phyloP scores from a whole-genome alignment of 306 rosid species.

The Rubus idaeus region DNA sequence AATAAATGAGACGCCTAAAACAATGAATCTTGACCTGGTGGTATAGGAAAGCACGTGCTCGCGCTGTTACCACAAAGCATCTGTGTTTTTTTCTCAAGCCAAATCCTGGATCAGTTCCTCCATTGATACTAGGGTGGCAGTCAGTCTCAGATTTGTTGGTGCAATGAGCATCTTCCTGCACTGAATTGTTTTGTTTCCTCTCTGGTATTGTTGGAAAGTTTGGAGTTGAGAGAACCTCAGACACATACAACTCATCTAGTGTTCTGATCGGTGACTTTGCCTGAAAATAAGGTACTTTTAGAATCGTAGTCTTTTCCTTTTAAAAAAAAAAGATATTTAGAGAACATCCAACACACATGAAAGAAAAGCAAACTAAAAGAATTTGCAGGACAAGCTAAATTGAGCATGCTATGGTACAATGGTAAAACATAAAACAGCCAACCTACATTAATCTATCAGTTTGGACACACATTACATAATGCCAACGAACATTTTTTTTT shows the following conservation, averaged over 20 bases:
- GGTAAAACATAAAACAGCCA: background rate
- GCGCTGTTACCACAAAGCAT: constrained; percentile 75
- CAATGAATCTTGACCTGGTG: constrained; percentile 68
- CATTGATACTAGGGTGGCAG: constrained; percentile 26
- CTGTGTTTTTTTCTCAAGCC: constrained; percentile 68
- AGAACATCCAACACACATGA: background rate
- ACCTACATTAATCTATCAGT: background rate
- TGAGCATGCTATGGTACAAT: constrained; percentile 9
- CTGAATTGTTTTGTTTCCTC: constrained; percentile 39
- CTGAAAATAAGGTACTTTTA: constrained; percentile 42
- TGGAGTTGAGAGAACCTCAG: constrained; percentile 62
- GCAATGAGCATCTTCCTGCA: constrained; percentile 28
- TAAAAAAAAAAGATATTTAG: background rate
- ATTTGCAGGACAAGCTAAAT: background rate
- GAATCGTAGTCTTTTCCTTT: constrained; percentile 2
- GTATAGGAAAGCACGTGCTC: constrained; percentile 83
- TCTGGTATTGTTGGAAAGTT: constrained; percentile 65
- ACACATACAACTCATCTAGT: constrained; percentile 72
- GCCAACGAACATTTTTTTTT: background rate
- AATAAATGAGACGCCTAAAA: background rate
- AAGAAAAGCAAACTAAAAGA: background rate
- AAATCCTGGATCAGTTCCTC: constrained; percentile 48
- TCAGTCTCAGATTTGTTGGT: constrained; percentile 31
- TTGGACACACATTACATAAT: background rate
- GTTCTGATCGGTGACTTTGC: constrained; percentile 91